These are phyloP conservation scores for Silene coronaria DNA, from an alignment of 179 eudicot genomes.

Conservation along the genomic window DNA sequence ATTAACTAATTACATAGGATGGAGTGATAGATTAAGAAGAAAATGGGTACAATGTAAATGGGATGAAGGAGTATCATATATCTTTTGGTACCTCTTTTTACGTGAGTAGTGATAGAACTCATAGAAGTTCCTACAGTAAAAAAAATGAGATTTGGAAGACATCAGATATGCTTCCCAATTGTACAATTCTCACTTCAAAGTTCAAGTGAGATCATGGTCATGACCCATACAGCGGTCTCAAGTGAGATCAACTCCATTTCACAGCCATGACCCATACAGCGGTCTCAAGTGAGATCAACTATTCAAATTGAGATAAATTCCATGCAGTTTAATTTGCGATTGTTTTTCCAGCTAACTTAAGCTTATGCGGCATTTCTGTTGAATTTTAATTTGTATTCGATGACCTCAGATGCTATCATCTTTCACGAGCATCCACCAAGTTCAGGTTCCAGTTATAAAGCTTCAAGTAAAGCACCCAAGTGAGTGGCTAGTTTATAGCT, in stretches of 20 bases:
- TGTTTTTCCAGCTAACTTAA: neutral
- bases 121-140: neutral
- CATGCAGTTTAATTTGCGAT: neutral
- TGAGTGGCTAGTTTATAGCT: constrained; percentile 14
- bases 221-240: neutral
- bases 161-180: neutral
- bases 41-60: too few relatives aligned
- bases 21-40: too few relatives aligned
- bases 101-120: neutral
- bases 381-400: neutral
- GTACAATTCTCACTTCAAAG: too few relatives aligned
- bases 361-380: neutral
- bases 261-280: neutral
- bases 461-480: constrained; percentile 15
- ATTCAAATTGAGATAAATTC: neutral
- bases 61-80: neutral
- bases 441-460: constrained; percentile 6
- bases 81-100: neutral
- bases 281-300: neutral
- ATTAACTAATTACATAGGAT: too few relatives aligned
- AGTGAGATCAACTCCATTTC: neutral
- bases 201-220: neutral
- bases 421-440: constrained; percentile 20
- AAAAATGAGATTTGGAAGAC: neutral
- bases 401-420: constrained; percentile 15